Percentiles rank a stretch among this genome's conserved stretches.
These are phyloP conservation scores for Crotalaria pallida DNA, from an alignment of 306 rosid species.

Conservation along the genomic window DNA sequence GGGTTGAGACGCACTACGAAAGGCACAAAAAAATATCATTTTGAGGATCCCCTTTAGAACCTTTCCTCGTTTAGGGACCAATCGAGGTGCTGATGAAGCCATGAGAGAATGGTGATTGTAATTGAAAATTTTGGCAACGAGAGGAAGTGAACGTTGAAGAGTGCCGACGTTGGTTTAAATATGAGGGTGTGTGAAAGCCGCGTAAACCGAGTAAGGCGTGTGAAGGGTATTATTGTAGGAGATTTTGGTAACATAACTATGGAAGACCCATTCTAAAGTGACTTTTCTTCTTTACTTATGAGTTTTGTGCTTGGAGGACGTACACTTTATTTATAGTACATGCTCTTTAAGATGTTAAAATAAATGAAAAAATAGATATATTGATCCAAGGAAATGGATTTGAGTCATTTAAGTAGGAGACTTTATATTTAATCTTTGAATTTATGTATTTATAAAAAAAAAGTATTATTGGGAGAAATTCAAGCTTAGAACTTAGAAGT, in stretches of 20 bases:
- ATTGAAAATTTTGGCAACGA: neutral
- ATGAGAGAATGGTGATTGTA: neutral
- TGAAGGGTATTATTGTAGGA: neutral
- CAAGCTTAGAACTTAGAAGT: too few species aligned
- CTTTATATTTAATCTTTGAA: too few species aligned
- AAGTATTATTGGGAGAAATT: too few species aligned
- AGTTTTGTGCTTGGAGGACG: neutral
- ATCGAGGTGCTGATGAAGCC: conserved; percentile 11
- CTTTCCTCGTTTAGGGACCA: conserved; percentile 20
- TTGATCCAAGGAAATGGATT: too few species aligned
- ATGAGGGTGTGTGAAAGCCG: neutral
- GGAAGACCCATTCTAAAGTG: neutral
- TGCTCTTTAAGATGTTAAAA: too few species aligned
- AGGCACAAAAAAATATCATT: neutral
- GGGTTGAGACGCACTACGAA: neutral
- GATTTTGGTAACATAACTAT: neutral
- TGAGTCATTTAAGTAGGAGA: too few species aligned
- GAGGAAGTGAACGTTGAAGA: neutral
- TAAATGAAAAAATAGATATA: too few species aligned
- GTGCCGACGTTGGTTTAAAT: conserved; percentile 25
- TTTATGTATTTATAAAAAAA: too few species aligned
- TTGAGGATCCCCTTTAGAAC: conserved; percentile 22
- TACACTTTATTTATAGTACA: too few species aligned
- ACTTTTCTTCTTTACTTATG: neutral
- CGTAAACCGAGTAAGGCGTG: neutral